Conservation (phyloP, 345 rosid genomes). For the Populus tremula region DNA sequence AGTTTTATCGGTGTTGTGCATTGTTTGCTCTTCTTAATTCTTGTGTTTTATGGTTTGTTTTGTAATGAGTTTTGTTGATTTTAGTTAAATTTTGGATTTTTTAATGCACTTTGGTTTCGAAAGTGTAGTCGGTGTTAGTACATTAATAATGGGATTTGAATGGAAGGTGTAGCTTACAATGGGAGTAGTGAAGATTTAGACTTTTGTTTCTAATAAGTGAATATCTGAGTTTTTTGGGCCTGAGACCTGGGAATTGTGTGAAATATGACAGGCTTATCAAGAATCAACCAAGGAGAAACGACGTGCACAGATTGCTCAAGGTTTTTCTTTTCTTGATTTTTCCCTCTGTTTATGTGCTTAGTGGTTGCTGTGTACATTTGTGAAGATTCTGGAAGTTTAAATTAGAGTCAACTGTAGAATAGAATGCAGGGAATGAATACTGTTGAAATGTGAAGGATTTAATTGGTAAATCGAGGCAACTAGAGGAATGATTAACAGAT, state of each 20-base stretch:
- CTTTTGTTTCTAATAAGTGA: neutral
- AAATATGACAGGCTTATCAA: constrained; percentile 66
- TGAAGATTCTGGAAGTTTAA: neutral
- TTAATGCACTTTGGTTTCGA: neutral
- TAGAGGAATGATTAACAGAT: neutral
- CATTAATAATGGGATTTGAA: neutral
- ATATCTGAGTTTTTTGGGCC: neutral
- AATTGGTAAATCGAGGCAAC: neutral
- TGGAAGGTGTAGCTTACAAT: neutral
- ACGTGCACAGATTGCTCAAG: constrained; percentile 94
- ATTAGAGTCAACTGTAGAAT: neutral
- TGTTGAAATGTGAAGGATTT: neutral
- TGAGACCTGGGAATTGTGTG: neutral
- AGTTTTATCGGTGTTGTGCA: neutral
- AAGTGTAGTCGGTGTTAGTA: neutral
- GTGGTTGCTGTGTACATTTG: neutral
- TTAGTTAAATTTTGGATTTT: neutral
- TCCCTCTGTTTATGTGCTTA: neutral
- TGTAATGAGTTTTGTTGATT: neutral
- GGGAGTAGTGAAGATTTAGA: neutral
- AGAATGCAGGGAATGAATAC: neutral
- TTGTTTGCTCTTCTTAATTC: neutral
- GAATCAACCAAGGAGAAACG: constrained; percentile 92
- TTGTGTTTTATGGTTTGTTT: neutral
- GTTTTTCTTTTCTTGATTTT: constrained; percentile 32